Conservation (phyloP, 2,329 filamentous ascomycete genomes). For the Furcasterigmium sp. region DNA sequence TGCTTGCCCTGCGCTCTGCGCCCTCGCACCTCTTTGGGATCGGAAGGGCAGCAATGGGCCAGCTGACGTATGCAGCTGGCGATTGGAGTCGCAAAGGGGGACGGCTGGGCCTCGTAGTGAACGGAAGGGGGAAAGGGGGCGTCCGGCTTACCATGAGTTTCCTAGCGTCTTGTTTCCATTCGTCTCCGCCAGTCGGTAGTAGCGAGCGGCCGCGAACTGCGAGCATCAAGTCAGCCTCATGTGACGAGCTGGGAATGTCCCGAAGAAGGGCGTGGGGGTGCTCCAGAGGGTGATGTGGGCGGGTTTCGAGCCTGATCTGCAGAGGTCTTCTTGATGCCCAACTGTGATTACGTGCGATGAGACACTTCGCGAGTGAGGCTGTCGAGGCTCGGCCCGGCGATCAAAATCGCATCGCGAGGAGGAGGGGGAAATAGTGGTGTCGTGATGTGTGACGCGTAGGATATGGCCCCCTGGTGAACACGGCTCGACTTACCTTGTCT, state of each 20-base stretch:
- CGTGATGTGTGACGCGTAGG: background rate
- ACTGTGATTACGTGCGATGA: no score
- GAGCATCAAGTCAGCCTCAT: conserved; percentile 43
- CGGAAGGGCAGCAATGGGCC: conserved; percentile 5
- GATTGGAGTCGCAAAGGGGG: conserved; percentile 1
- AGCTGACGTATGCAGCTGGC: background rate
- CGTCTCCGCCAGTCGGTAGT: conserved; percentile 86
- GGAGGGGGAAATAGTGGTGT: background rate
- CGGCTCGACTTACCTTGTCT: conserved; percentile 74
- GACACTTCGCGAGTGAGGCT: no score
- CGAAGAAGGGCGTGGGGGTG: background rate
- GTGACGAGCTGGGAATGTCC: conserved; percentile 21
- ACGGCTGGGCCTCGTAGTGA: conserved; percentile 8
- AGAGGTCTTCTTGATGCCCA: background rate
- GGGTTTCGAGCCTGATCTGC: no score
- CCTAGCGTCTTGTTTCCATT: conserved; percentile 86
- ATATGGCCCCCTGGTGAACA: background rate
- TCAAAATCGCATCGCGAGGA: background rate
- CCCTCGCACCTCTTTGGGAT: conserved; percentile 5
- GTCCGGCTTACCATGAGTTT: conserved; percentile 78
- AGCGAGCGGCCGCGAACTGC: conserved; percentile 77
- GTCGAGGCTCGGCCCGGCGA: background rate
- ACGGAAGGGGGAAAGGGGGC: conserved; percentile 14
- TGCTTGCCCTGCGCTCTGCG: conserved; percentile 4
- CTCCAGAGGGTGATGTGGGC: no score